Evolutionary conservation across 2,329 filamentous ascomycete genomes (phyloP), one percentile per base, ranked within the genome.

Genomic region (Colletotrichum filicis): DNA sequence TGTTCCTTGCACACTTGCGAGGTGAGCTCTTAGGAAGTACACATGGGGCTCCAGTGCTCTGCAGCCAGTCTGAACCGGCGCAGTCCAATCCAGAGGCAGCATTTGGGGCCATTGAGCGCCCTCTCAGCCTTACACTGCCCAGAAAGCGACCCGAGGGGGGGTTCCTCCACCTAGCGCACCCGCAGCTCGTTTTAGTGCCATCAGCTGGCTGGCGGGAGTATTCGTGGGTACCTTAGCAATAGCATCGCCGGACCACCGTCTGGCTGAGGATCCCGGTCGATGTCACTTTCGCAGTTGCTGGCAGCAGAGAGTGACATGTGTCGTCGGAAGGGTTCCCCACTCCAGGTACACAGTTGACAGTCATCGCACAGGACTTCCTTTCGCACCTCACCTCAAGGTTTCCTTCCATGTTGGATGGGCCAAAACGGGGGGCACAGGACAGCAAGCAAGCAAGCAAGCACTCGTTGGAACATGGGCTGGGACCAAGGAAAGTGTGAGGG

Each of bases 181-280:
- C 55, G 70, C 66, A 59, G 42, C 64, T 68, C 37, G 52, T 42
- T 68, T 73, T 76, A 76, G 76, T 72, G 69, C 61, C 66, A 70
- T 77, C 73, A 75, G 70, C 75, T 74, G 71, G 42, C 76, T 77
- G 74, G 76, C 73, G 72, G 71, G 49, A 73, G 42, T n/a, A 49
- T 19, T 49, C 16, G 19, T 49, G 42, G 42, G 42, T 49, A 49
- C 42, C 42, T 49, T 52, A 16, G 37, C 14, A 42, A 42, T 7
- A 16, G 5, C 37, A 19, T 42, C 37, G 16, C 42, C 42, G 42
- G 76, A 71, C 76, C 60, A 30, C 22, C 22, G 9, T 58, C 49
- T 19, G 37, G 37, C 12, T 30, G 35, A 30, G 12, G 37, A 28
- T 24, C 56, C 19, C 16, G 11, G 2, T 8, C 28, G 60, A 59